Conservation (phyloP, 805 yeast genomes). For the Candida coleopterorum region DNA sequence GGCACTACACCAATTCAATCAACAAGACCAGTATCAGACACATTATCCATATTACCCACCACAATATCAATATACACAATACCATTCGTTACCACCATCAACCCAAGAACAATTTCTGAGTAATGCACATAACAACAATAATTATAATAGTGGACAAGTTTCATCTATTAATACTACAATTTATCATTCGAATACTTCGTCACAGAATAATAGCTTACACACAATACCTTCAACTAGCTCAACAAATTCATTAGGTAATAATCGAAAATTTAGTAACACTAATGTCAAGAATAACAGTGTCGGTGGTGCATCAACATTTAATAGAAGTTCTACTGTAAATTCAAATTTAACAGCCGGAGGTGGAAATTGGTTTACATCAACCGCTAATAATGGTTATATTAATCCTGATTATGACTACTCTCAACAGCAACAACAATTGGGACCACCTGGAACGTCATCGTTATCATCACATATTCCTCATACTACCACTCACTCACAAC, state of each 20-base stretch:
- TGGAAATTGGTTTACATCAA: too few species aligned
- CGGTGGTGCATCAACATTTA: not conserved
- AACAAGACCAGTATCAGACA: not conserved
- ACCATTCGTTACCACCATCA: not conserved
- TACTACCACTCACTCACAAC: too few species aligned
- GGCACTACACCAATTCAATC: not conserved
- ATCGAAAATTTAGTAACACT: not conserved
- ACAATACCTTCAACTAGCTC: not conserved
- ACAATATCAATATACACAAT: not conserved
- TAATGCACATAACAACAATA: not conserved
- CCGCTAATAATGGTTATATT: too few species aligned
- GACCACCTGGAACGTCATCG: too few species aligned
- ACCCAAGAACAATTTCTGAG: not conserved
- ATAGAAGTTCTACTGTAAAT: too few species aligned
- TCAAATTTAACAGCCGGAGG: too few species aligned
- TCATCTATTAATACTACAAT: not conserved
- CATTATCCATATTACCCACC: slow-evolving; percentile 1
- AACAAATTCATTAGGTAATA: not conserved
- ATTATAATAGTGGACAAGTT: slow-evolving; percentile 1
- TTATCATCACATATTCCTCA: too few species aligned
- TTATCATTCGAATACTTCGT: slow-evolving; percentile 1
- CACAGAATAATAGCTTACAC: not conserved
- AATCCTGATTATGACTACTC: too few species aligned
- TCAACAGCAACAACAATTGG: too few species aligned
- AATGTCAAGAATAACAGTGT: not conserved